Conservation (phyloP, 805 yeast species). For the Ogataea saltuana region DNA sequence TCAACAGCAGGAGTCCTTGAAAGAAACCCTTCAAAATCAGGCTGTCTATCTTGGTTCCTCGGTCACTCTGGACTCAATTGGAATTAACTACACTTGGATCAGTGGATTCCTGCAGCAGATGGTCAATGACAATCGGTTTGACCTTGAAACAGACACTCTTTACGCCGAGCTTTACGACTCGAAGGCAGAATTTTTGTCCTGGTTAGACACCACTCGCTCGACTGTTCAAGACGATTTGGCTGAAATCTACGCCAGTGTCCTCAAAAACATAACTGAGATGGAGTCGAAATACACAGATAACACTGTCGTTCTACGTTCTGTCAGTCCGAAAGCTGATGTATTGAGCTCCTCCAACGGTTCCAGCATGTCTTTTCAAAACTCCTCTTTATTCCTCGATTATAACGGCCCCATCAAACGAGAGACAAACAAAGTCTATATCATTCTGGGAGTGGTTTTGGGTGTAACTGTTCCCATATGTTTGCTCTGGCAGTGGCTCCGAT, state of each 20-base stretch:
- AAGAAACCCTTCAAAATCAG: conserved; percentile 12
- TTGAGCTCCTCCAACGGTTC: background rate
- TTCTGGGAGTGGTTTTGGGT: conserved; percentile 2
- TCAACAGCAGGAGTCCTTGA: conserved; percentile 9
- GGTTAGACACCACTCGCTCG: background rate
- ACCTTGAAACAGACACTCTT: conserved; percentile 1
- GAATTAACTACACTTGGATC: conserved; percentile 22
- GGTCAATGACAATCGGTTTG: background rate
- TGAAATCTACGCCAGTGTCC: background rate
- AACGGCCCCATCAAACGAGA: background rate
- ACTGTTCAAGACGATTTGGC: background rate
- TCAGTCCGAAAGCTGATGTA: too few relatives aligned
- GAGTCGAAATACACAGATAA: background rate
- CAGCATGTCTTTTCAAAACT: background rate
- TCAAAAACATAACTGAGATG: background rate
- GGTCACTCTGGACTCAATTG: conserved; percentile 12
- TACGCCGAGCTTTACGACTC: conserved; percentile 8
- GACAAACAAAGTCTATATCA: background rate
- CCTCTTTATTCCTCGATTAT: background rate
- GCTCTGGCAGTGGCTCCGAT: conserved; percentile 20
- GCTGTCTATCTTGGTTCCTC: conserved; percentile 20
- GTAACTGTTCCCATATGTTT: conserved; percentile 9
- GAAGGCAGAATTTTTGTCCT: background rate
- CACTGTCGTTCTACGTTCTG: background rate
- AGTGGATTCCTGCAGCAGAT: conserved; percentile 8